Evolutionary conservation across 371 early-diverging fungal genomes (phyloP), one percentile per base, ranked within the genome.

Genomic region (Lichtheimia corymbifera): DNA sequence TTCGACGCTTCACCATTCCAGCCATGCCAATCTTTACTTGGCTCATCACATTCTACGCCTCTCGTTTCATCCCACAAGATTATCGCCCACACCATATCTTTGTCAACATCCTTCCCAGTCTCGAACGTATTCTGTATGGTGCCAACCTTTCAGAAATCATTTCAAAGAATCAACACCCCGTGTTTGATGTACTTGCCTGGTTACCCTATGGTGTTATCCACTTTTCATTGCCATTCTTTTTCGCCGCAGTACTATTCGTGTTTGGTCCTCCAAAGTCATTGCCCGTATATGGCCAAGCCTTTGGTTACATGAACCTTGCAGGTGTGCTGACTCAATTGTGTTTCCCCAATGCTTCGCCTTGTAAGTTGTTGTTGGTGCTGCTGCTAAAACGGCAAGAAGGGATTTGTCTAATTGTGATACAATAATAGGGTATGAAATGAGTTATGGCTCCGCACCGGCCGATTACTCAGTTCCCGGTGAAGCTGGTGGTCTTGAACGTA

Each of bases 261-360:
- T 76, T 71, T 71, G 87, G 84, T n/a, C 86, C 84, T 12, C 77
- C 81, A 1, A 79, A 83, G 4, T 73, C 81, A 4, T 62, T 85
- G 12, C 67, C 73, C 11, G 71, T 84, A 4, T 89, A 84, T 73
- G 82, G 80, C 2, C 75, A 80, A 35, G 82, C 86, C 0, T 87
- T 90, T 70, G 91, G 90, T 3, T 85, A 76, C 55, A 88, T 88
- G 86, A 89, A 89, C 47, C 27, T 86, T 20, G 80, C 80, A 2
- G 90, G 91, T 54, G 90, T 91, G 5, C 61, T 90, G 27, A 89
- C 89, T 0, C 90, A 91, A 66, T 61, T 88, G 11, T 30, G 83
- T 11, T 86, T 87, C 62, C 91, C 91, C 9, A 85, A 83, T 64
- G 87, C 91, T 28, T 87, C 91, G 20, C 91, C 91, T 64, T 91